Evolutionary conservation across 176 grass and related monocot species (phyloP), one percentile per base, ranked within the genome.

Genomic region (Lolium perenne): DNA sequence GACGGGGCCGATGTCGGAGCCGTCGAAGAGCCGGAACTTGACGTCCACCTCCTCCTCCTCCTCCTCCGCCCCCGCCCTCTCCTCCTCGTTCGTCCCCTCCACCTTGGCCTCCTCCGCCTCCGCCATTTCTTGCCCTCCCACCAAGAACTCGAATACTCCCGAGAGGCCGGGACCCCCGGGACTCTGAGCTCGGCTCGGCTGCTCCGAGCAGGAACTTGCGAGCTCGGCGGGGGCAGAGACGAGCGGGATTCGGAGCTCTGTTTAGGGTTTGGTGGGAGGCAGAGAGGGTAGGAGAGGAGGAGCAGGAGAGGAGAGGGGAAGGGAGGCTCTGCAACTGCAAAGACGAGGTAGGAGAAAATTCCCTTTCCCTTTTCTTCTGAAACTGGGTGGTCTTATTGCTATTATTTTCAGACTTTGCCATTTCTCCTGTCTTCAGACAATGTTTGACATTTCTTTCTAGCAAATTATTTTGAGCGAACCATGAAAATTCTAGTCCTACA

Each of bases 11-110:
- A 94, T 91, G 61, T 94, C 89, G 43, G 92, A 91, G 81, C 92
- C 92, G n/a, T 94, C 92, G 48, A 84, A 91, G 14, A 94, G 89
- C n/a, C 92, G 89, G 66, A 94, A 94, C 84, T 85, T 91, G 8
- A 94, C 86, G 57, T 94, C 92, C 18, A 94, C 79, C 89, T 84
- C 89, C 62, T 94, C 92, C 29, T 85, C 89, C 51, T 8, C 86
- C 58, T 14, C 26, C 26, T 29, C 48, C 15, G 73, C 77, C 40
- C 8, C 65, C 40, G 60, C 71, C 77, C 54, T 53, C 81, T 67
- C 81, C 60, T 80, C 68, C 69, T 23, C 89, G 13, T 62, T 68
- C 49, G 60, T 26, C 51, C 64, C 76, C 53, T 70, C 76, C 61
- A 71, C 63, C 75, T 79, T 79, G 67, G 60, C 49, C 61, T 78